Evolutionary conservation across 1,284 basidiomycete genomes (phyloP), one percentile per base, ranked within the genome.

Genomic region (Moesziomyces antarcticus): DNA sequence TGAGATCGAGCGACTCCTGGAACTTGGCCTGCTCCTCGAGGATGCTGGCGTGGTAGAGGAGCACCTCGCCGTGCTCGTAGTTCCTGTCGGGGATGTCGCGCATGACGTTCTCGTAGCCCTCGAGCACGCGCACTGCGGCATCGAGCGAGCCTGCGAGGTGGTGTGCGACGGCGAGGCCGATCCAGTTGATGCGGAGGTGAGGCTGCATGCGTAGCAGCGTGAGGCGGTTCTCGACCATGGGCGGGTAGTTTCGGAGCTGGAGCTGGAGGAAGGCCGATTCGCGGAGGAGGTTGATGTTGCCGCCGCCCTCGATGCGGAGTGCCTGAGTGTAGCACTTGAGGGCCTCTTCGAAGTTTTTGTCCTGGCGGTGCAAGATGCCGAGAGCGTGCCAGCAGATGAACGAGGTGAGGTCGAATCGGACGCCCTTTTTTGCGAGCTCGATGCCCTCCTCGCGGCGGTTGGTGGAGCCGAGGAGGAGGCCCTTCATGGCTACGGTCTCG

Each of bases 341-440:
- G 1, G 93, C 92, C 81, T 93, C 92, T 77, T 92, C 91, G 80
- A 86, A 95, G 81, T 94, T 93, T 85, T 91, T 93, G 84, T 95
- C 92, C 45, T 91, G 91, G 25, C 82, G 70, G 51, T 83, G 56
- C 35, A 82, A 52, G 64, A 84, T 84, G 46, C 94, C 97, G 80
- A 94, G 92, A 66, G 99, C 95, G 84, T 99, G 97, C 96, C 97
- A 99, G 82, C 91, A 92, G 82, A 99, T 97, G 84, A 99, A 96
- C 24, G 92, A 94, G 40, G 90, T 93, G 64, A 96, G 87, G 86
- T 98, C 94, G 67, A 92, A 88, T 63, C 91, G 90, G 71, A 97
- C 57, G 35, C 81, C 97, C 72, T 92, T 90, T 86, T 92, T 92
- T 63, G 97, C 93, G 64, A 96, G 88, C 35, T 91, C 91, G 63